Evolutionary conservation across 805 yeast genomes (phyloP), one percentile per base, ranked within the genome.

Genomic region (Crinitomyces ghanaensis): DNA sequence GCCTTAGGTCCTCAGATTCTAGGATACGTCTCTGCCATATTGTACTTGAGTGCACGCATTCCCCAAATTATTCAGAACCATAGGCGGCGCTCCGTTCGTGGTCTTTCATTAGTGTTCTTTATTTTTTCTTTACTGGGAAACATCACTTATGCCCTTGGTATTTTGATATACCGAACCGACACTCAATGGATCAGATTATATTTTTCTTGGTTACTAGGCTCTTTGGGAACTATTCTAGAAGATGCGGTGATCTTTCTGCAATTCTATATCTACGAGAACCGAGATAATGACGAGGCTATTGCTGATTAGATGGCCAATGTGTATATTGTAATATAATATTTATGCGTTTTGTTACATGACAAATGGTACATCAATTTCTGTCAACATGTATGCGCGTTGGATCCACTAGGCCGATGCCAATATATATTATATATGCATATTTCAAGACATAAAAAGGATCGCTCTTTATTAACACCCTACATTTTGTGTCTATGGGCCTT

Each of bases 31-130:
- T 74, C 83, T 3, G 88, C 93, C 1, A 39, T 61, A 2, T 57
- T 80, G 37, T 80, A 80, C 52, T 62, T 80, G 43, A 72, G 80
- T 6, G 91, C 91, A 2, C 60, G 84, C 43, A 56, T 80, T 19
- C 98, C 98, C 0, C 98, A 88, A 56, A 79, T 88, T 34, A 59
- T 70, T 37, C 93, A 81, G 50, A 88, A 88, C 57, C 71, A 75
- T 53, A 62, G 62, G 30, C 70, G 94, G 43, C 73, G 76, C 48
- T 79, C 94, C 4, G 85, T 85, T 35, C 68, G 72, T 36, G 97
- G 97, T 2, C 76, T 91, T 46, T 78, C 95, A 36, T 70, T 88
- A 41, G 68, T 83, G 33, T 81, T 80, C 56, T 79, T 80, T 59
- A 55, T 80, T 43, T 73, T 79, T 42, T 77, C 86, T 19, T 69